A percentile compares a stretch with the other conserved stretches of the same genome.
phyloP scores from a whole-genome alignment of 192 early-diverging fungal species.

The Spizellomyces sp. region DNA sequence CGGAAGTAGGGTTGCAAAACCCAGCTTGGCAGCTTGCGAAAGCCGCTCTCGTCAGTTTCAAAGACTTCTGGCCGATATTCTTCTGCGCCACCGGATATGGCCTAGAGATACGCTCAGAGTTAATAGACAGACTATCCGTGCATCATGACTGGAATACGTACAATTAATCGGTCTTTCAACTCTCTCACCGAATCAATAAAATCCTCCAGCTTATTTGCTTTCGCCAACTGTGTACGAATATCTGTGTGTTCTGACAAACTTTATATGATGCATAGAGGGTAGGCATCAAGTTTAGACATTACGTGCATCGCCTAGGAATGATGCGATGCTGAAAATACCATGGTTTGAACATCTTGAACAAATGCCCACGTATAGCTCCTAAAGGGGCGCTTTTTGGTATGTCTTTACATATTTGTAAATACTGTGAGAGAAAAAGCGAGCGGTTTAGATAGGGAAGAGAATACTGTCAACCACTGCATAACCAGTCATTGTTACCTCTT shows the following conservation, averaged over 20 bases:
- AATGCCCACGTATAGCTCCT: constrained; percentile 77
- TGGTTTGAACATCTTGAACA: constrained; percentile 88
- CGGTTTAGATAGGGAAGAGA: too few relatives aligned
- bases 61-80: constrained; percentile 34
- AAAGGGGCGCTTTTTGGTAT: constrained; percentile 62
- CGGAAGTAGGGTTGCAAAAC: constrained; percentile 70
- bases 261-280: neutral
- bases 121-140: constrained; percentile 42
- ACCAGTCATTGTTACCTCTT: constrained; percentile 40
- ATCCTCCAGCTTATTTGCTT: constrained; percentile 60
- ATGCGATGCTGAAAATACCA: constrained; percentile 28
- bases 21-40: constrained; percentile 67
- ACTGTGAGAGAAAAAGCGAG: constrained; percentile 33
- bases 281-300: neutral
- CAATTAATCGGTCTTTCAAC: constrained; percentile 57
- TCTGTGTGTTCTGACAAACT: constrained; percentile 79
- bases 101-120: constrained; percentile 69
- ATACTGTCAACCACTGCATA: too few relatives aligned
- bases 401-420: constrained; percentile 77
- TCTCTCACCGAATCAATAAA: constrained; percentile 58
- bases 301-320: neutral
- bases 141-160: constrained; percentile 43
- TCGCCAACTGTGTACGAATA: constrained; percentile 71
- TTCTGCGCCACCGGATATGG: constrained; percentile 41
- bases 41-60: constrained; percentile 54